Evolutionary conservation across 305 asterid species (phyloP), one percentile per base, ranked within the genome.

Genomic region (Plantago lanceolata): DNA sequence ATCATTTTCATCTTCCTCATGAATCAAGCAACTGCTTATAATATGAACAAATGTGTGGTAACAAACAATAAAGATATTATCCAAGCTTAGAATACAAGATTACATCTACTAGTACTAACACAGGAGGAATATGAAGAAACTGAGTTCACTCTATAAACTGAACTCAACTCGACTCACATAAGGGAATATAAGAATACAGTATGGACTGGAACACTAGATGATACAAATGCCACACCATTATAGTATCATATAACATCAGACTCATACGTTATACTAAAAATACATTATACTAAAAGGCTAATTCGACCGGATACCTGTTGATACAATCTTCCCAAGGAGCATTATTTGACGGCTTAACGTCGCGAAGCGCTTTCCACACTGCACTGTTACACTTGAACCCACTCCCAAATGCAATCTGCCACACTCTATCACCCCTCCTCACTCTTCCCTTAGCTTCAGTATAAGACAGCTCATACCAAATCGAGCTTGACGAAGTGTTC

Each of bases 281-380:
- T n/a, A n/a, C n/a, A n/a, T n/a, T n/a, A n/a, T n/a, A 57, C 74
- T 71, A 76, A 16, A 65, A 65, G 19, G 66, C 71, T 51, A 78
- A 59, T 69, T 72, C 48, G 17, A 82, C 73, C 3, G 85, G 87
- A 57, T 82, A 82, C 64, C 64, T 70, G 20, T 82, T 75, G 17
- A 82, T 82, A 73, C 83, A 82, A 64, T 82, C 87, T 71, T 76
- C 87, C 87, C 87, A 82, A 0, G 87, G 87, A 63, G 77, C 64
- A 67, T 65, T 65, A 8, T 4, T 63, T 57, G 84, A 72, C 9
- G 87, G 78, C 63, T 67, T 72, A 24, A 79, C 81, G 49, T 76
- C 67, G 35, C 74, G 56, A 3, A 82, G 81, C 24, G 87, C 87
- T 61, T 74, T 76, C 87, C 84, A 82, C 24, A 82, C 84, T 14